phyloP scores from a whole-genome alignment of 2,329 filamentous ascomycete genomes.

The Cytospora paraplurivora region DNA sequence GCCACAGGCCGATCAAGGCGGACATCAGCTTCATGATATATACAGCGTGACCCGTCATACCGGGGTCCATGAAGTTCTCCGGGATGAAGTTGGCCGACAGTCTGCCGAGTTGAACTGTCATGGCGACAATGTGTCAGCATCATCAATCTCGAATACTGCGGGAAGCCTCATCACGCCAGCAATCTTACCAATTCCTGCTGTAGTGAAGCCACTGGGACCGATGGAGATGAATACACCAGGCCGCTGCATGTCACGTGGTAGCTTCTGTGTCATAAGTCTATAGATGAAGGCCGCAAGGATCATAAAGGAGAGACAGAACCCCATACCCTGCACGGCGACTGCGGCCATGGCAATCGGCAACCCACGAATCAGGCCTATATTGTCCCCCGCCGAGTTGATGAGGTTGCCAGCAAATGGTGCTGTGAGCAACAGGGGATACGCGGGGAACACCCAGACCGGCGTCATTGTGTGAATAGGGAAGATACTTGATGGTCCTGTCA shows the following conservation, averaged over 20 bases:
- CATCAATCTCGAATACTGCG: neutral
- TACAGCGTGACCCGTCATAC: conserved; percentile 42
- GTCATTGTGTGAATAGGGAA: conserved; percentile 80
- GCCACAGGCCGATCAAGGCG: conserved; percentile 71
- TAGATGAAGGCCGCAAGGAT: conserved; percentile 85
- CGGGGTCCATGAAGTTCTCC: conserved; percentile 40
- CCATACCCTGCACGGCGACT: conserved; percentile 55
- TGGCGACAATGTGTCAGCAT: conserved; percentile 6
- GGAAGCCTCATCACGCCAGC: neutral
- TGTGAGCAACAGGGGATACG: conserved; percentile 77
- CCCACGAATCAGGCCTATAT: conserved; percentile 41
- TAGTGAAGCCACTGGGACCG: conserved; percentile 68
- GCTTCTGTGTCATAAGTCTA: conserved; percentile 83
- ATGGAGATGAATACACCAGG: conserved; percentile 87
- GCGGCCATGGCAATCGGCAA: conserved; percentile 52
- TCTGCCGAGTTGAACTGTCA: conserved; percentile 47
- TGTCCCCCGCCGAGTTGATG: conserved; percentile 44
- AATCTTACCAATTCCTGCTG: conserved; percentile 46
- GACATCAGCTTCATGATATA: conserved; percentile 51
- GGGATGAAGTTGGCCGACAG: conserved; percentile 48
- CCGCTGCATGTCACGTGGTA: conserved; percentile 73
- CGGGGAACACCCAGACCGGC: conserved; percentile 84
- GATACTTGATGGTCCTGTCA: conserved; percentile 38
- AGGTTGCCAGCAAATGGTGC: conserved; percentile 70
- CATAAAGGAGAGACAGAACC: conserved; percentile 67